phyloP scores from a whole-genome alignment of 2,329 filamentous ascomycete genomes.

The Hymenoscyphus albidus region DNA sequence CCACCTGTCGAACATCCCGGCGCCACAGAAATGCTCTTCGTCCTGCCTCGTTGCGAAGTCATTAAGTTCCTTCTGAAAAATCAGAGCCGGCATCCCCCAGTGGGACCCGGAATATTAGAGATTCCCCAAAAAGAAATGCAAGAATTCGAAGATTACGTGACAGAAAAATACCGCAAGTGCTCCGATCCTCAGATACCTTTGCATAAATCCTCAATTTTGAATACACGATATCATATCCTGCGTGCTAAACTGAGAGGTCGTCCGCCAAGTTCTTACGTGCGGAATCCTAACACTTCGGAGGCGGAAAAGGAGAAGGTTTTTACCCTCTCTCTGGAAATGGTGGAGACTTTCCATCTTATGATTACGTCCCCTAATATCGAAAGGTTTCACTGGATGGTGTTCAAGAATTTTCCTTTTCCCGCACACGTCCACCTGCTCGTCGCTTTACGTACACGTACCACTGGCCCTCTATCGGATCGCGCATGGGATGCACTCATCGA shows the following conservation, averaged over 20 bases:
- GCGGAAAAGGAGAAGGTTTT: constrained; percentile 20
- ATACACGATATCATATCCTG: constrained; percentile 13
- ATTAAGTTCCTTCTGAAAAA: constrained; percentile 19
- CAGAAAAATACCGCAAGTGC: constrained; percentile 39
- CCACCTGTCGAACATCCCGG: constrained; percentile 39
- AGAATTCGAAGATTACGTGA: constrained; percentile 37
- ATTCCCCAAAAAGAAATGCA: constrained; percentile 14
- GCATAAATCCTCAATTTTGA: constrained; percentile 31
- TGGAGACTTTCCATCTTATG: constrained; percentile 33
- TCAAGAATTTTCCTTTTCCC: constrained; percentile 34
- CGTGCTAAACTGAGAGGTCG: constrained; percentile 26
- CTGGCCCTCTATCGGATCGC: constrained; percentile 24
- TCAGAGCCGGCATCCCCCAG: background rate
- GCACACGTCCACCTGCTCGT: constrained; percentile 32
- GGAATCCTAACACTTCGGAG: constrained; percentile 15
- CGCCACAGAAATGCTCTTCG: constrained; percentile 44
- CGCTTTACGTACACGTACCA: constrained; percentile 25
- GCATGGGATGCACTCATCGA: constrained; percentile 26
- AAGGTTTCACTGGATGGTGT: constrained; percentile 33
- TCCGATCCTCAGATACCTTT: constrained; percentile 39
- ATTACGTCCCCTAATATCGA: constrained; percentile 23
- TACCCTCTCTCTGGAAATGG: constrained; percentile 13
- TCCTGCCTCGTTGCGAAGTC: constrained; percentile 35
- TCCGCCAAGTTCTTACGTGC: constrained; percentile 18
- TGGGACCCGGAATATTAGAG: background rate